A percentile compares a stretch with the other conserved stretches of the same genome.
Conservation (phyloP, 2,329 filamentous ascomycete genomes). For the Lasiodiplodia theobromae region DNA sequence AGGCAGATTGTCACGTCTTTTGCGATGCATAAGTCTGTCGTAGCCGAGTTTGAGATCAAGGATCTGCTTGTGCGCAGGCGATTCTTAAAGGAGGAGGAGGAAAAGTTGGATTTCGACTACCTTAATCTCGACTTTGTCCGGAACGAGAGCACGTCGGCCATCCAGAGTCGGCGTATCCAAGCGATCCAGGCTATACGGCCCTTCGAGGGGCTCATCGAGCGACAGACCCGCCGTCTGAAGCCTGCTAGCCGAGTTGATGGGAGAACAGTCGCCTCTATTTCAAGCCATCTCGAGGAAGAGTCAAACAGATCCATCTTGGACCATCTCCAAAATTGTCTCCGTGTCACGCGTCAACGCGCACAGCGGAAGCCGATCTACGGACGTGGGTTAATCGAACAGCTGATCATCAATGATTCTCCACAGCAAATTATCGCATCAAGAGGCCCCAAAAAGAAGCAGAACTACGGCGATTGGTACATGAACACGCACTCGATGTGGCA, state of each 20-base stretch:
- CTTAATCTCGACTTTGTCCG: slow-evolving; percentile 79
- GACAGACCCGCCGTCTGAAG: slow-evolving; percentile 67
- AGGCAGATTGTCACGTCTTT: slow-evolving; percentile 97
- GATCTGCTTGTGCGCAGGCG: slow-evolving; percentile 73
- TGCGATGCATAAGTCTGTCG: slow-evolving; percentile 82
- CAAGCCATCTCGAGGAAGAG: slow-evolving; percentile 76
- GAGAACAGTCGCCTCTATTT: slow-evolving; percentile 71
- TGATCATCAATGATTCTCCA: slow-evolving; percentile 63
- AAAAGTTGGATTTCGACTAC: slow-evolving; percentile 73
- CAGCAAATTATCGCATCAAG: slow-evolving; percentile 31
- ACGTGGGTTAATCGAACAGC: slow-evolving; percentile 74
- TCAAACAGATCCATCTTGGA: slow-evolving; percentile 51
- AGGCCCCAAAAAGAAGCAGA: slow-evolving; percentile 25
- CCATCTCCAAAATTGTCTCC: slow-evolving; percentile 80
- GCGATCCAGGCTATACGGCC: slow-evolving; percentile 69
- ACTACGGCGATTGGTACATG: slow-evolving; percentile 73
- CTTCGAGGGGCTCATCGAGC: slow-evolving; percentile 74
- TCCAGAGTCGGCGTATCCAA: slow-evolving; percentile 53
- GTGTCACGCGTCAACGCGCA: slow-evolving; percentile 80
- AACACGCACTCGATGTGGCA: slow-evolving; percentile 70
- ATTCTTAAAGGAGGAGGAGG: slow-evolving; percentile 69
- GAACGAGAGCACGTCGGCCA: slow-evolving; percentile 67
- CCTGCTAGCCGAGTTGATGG: slow-evolving; percentile 66
- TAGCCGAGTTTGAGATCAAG: slow-evolving; percentile 75
- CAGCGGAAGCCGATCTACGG: slow-evolving; percentile 85